Conservation (phyloP, 2,329 filamentous ascomycete genomes). For the Parascedosporium putredinis region DNA sequence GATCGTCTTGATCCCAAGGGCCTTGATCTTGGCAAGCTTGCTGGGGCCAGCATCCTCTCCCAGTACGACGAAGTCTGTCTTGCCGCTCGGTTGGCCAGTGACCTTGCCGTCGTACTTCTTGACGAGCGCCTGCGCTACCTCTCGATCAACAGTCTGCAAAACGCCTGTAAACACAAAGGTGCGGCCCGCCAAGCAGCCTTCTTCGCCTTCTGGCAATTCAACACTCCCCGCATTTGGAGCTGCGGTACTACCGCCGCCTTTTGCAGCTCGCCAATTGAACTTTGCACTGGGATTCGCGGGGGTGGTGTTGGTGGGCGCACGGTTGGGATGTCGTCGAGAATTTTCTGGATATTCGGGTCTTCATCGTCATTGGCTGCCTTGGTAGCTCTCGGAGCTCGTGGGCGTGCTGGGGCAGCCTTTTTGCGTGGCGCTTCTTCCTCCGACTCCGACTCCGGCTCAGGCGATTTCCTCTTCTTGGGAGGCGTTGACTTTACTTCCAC, state of each 20-base stretch:
- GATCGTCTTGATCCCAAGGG: slow-evolving; percentile 78
- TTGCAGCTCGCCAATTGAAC: slow-evolving; percentile 61
- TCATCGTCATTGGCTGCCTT: slow-evolving; percentile 59
- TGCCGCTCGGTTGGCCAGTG: slow-evolving; percentile 73
- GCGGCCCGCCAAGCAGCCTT: slow-evolving; percentile 82
- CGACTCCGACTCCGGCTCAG: slow-evolving; percentile 40
- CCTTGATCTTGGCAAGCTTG: slow-evolving; percentile 78
- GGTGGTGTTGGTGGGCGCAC: slow-evolving; percentile 79
- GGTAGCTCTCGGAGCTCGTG: slow-evolving; percentile 46
- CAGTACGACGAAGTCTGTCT: slow-evolving; percentile 88
- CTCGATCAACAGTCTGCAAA: slow-evolving; percentile 67
- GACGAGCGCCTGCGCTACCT: slow-evolving; percentile 75
- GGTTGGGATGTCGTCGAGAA: slow-evolving; percentile 78
- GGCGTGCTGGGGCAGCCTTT: slow-evolving; percentile 46
- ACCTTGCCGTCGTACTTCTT: slow-evolving; percentile 94
- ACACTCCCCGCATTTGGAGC: slow-evolving; percentile 52
- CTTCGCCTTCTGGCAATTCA: slow-evolving; percentile 71
- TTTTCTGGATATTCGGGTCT: slow-evolving; percentile 61
- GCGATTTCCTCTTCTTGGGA: slow-evolving; percentile 48
- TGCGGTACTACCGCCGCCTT: slow-evolving; percentile 46
- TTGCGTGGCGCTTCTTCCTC: slow-evolving; percentile 52
- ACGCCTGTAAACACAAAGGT: slow-evolving; percentile 94
- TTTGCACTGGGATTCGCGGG: slow-evolving; percentile 59
- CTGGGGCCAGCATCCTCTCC: slow-evolving; percentile 86
- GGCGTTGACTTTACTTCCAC: slow-evolving; percentile 19